These are phyloP conservation scores for Trichocladium uniseriatum DNA, from an alignment of 495 filamentous ascomycete genomes.

Conservation along the genomic window DNA sequence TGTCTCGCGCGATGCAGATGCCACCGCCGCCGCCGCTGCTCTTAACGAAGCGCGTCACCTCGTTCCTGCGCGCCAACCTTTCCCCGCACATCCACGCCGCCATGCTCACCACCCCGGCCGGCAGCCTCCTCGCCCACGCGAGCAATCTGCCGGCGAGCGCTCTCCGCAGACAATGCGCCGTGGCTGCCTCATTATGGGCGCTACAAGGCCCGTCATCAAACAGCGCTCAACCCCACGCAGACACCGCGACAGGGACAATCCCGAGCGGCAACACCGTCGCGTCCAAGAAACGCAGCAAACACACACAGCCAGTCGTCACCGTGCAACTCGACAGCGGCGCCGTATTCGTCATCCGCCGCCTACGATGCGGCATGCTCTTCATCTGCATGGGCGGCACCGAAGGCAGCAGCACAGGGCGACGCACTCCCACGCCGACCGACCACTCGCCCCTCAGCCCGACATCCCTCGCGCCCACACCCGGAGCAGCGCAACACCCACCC, in stretches of 20 bases:
- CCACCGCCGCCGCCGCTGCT: slow-evolving; percentile 36
- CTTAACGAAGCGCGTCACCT: slow-evolving; percentile 38
- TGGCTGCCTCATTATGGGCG: slow-evolving; percentile 40
- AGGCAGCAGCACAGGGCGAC: neutral
- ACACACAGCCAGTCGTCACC: slow-evolving; percentile 26
- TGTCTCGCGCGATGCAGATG: slow-evolving; percentile 12
- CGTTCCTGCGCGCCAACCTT: slow-evolving; percentile 42
- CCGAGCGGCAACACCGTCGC: slow-evolving; percentile 1
- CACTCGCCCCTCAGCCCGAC: neutral
- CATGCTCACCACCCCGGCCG: slow-evolving; percentile 38
- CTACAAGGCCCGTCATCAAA: slow-evolving; percentile 27
- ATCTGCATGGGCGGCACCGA: slow-evolving; percentile 41
- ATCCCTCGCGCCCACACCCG: neutral
- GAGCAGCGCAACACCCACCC: neutral
- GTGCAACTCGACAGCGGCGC: slow-evolving; percentile 38
- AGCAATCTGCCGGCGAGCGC: slow-evolving; percentile 31
- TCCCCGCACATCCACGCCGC: slow-evolving; percentile 32
- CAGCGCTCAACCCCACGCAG: slow-evolving; percentile 10
- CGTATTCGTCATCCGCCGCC: slow-evolving; percentile 38
- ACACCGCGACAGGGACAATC: neutral
- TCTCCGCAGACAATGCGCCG: slow-evolving; percentile 40
- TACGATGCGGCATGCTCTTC: slow-evolving; percentile 44
- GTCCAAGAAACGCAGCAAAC: neutral
- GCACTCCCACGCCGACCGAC: neutral
- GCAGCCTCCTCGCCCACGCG: slow-evolving; percentile 42